Evolutionary conservation across 2,329 filamentous ascomycete species (phyloP).

Genomic region (Epichloe festucae): DNA sequence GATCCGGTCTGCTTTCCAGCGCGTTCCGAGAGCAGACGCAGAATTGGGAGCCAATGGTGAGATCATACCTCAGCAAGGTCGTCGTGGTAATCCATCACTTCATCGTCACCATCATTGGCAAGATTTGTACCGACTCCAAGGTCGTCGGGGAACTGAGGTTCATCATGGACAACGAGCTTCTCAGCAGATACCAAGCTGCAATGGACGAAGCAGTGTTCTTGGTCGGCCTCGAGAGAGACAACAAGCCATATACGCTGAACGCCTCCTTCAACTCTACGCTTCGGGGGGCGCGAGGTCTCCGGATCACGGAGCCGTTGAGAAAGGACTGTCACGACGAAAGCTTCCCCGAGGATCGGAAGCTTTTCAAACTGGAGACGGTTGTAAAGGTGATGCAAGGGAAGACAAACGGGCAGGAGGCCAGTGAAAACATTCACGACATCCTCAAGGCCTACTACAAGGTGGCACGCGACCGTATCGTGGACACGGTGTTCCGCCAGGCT

Average conservation of each 20-base stretch:
- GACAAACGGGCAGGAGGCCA: conserved; percentile 19
- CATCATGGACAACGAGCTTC: conserved; percentile 33
- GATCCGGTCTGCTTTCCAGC: conserved; percentile 25
- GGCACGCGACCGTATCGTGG: conserved; percentile 47
- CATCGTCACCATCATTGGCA: conserved; percentile 28
- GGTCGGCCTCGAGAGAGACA: conserved; percentile 34
- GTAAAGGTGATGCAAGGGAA: conserved; percentile 11
- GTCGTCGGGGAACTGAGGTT: conserved; percentile 30
- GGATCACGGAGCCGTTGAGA: neutral
- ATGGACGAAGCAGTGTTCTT: conserved; percentile 38
- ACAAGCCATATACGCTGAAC: conserved; percentile 36
- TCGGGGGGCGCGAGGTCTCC: conserved; percentile 12
- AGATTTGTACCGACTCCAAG: conserved; percentile 28
- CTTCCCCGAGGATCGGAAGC: neutral
- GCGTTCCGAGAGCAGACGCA: conserved; percentile 39
- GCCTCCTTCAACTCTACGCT: conserved; percentile 34
- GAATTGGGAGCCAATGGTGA: conserved; percentile 37
- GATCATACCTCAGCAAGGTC: conserved; percentile 36
- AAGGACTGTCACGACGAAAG: neutral
- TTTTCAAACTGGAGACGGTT: neutral
- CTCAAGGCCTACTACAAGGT: conserved; percentile 50
- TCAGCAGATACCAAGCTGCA: conserved; percentile 31
- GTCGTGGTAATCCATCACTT: conserved; percentile 41
- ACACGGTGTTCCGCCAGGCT: conserved; percentile 46
- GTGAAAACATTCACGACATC: conserved; percentile 45